These are phyloP conservation scores for Penicillium psychrofluorescens DNA, from an alignment of 495 filamentous ascomycete genomes.

Conservation along the genomic window DNA sequence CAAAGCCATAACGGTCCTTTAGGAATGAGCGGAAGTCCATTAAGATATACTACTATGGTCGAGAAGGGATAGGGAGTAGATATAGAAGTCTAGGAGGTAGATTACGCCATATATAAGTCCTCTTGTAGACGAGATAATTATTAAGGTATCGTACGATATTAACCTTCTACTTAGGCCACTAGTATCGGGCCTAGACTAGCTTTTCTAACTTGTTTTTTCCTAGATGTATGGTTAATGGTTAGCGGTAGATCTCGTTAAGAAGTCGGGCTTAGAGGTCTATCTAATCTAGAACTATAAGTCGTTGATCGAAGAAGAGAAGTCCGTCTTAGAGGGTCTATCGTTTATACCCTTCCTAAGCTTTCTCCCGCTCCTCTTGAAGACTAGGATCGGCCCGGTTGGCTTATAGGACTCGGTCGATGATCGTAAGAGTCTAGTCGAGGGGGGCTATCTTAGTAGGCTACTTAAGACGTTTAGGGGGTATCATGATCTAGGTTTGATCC, in stretches of 20 bases:
- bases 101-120: neutral
- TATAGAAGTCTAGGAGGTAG: neutral
- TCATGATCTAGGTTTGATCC: no score
- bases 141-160: neutral
- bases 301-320: no score
- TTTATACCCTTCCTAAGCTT: no score
- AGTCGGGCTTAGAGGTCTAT: neutral
- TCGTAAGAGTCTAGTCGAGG: neutral
- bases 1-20: no score
- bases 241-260: conserved; percentile 4
- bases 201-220: conserved; percentile 1
- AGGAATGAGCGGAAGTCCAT: no score
- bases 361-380: no score
- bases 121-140: no score
- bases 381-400: neutral
- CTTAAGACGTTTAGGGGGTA: no score
- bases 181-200: neutral
- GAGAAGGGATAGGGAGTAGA: neutral
- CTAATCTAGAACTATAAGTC: neutral
- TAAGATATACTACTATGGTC: no score
- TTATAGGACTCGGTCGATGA: neutral
- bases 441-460: no score
- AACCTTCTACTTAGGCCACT: neutral
- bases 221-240: conserved; percentile 1
- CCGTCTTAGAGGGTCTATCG: no score